Base-by-base conservation (phyloP, 1,139 yeast genomes). In the Nakaseomyces uthaithaninus region DNA sequence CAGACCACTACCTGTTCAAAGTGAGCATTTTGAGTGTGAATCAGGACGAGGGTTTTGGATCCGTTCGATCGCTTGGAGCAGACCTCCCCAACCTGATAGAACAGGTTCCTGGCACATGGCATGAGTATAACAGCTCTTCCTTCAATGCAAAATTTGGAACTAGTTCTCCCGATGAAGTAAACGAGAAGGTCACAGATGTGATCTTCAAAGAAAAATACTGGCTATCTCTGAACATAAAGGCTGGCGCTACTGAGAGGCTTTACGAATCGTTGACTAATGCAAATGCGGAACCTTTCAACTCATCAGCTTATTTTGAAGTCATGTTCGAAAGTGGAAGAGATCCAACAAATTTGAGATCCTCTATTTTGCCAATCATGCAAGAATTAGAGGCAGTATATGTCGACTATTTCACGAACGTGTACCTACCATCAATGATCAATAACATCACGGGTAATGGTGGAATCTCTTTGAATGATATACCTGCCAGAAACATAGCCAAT, bases 251-350 rank as follows among this genome's bases (percentile, higher is more conserved):
- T 2, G 48, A 49, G 19, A 44, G 52, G n/a, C 50, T 75, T 12
- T 59, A 59, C 37, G 47, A 60, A 5, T 65, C 72, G 2, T 51
- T 73, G 36, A 49, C 53, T 3, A 48, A 46, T 12, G 54, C 52
- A 12, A 52, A 59, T 38, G 48, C 60, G 3, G 37, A 47, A 12
- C 37, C 52, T 6, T 63, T 59, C 37, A 46, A 45, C 37, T 51
- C 47, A 35, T 48, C 51, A 1, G 27, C 45, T 1, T 52, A 53
- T 11, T 58, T 72, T 14, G 59, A 62, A 24, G 55, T 60, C 8
- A 53, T 67, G 26, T 77, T 68, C 51, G 79, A 75, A 54, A 64
- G 74, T 2, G 81, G 76, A 1, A 62, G 80, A 45, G 83, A 77
- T 51, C 66, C 68, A 37, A 58, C 67, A 3, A 68, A 72, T 8